Evolutionary conservation across 768 basidiomycete species (phyloP), one percentile per base, ranked within the genome.

Genomic region (Leccinum disarticulatum): DNA sequence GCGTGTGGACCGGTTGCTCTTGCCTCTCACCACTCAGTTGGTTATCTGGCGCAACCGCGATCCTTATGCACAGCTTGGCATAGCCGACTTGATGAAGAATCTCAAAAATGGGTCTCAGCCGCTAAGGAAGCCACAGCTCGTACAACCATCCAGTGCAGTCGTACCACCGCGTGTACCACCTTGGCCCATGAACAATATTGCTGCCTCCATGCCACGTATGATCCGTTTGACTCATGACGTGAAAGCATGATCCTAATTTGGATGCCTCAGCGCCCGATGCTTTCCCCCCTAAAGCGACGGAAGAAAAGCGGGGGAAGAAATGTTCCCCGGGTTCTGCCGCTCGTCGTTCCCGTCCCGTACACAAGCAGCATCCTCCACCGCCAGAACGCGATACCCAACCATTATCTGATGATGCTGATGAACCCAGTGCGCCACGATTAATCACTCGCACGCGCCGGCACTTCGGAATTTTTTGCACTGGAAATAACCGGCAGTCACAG

Each of bases 401-500:
- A 48, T 30, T 43, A 3, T 17, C 22, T 1, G 14, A 3, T 8
- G 64, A 54, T 15, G 63, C 66, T 4, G 66, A 59, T 36, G 52
- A 55, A 27, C 56, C 64, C 3, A 41, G 33, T 27, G n/a, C 43
- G n/a, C 41, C 51, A 22, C 66, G 67, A 28, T 54, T 59, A 9
- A 46, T 64, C 6, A 31, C 65, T 33, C 68, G 62, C 47, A 51
- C 54, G 11, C 67, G 67, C 35, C 67, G 66, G 50, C 64, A 69
- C 49, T 77, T 77, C 49, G 76, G 76, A 51, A 77, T 77, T 57
- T 76, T 77, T 56, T 77, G 77, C 57, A 76, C 74, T 47, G 66
- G 70, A 61, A 77, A 69, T 49, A 71, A 59, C 28, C 60, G 58
- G 27, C 54, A 55, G 11, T 57, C 61, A 53, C 63, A 64, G 57